Percentiles rank a stretch among this genome's conserved stretches.
Conservation (phyloP, 345 rosid species). For the Geranium rotundifolium region DNA sequence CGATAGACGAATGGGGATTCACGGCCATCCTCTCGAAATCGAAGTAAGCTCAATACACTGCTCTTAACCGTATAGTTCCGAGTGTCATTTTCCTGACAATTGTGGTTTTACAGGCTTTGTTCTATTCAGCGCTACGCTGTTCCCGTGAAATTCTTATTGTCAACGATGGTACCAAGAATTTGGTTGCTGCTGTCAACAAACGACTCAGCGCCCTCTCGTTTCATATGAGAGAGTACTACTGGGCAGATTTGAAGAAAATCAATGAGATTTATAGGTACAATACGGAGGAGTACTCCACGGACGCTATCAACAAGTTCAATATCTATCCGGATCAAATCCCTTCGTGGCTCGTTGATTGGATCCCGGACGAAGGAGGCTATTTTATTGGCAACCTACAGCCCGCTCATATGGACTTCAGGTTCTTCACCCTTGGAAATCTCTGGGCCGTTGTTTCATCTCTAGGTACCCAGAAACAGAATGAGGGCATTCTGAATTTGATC, state of each 20-base stretch:
- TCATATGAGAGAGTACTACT: slow-evolving; percentile 86
- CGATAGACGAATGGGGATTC: slow-evolving; percentile 95
- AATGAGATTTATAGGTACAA: slow-evolving; percentile 93
- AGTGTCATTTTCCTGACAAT: slow-evolving; percentile 2
- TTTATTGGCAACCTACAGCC: slow-evolving; percentile 88
- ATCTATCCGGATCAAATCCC: slow-evolving; percentile 96
- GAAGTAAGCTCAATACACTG: slow-evolving; percentile 36
- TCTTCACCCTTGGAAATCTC: slow-evolving; percentile 89
- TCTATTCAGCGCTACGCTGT: slow-evolving; percentile 83
- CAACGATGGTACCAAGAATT: slow-evolving; percentile 67
- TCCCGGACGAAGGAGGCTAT: slow-evolving; percentile 83
- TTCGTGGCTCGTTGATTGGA: slow-evolving; percentile 90
- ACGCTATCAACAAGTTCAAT: slow-evolving; percentile 88
- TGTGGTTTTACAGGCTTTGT: slow-evolving; percentile 52
- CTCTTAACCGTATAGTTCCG: neutral
- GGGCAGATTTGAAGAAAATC: slow-evolving; percentile 74
- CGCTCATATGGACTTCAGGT: slow-evolving; percentile 97
- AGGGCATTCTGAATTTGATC: slow-evolving; percentile 61
- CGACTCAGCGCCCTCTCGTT: slow-evolving; percentile 82
- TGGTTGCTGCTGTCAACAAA: slow-evolving; percentile 74
- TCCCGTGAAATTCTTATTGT: slow-evolving; percentile 77
- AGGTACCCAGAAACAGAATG: slow-evolving; percentile 59
- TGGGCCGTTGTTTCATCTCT: slow-evolving; percentile 74
- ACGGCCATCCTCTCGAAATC: slow-evolving; percentile 96
- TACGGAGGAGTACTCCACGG: slow-evolving; percentile 82